Evolutionary conservation across 2,329 filamentous ascomycete genomes (phyloP).

Genomic region (Cordyceps tenuipes): DNA sequence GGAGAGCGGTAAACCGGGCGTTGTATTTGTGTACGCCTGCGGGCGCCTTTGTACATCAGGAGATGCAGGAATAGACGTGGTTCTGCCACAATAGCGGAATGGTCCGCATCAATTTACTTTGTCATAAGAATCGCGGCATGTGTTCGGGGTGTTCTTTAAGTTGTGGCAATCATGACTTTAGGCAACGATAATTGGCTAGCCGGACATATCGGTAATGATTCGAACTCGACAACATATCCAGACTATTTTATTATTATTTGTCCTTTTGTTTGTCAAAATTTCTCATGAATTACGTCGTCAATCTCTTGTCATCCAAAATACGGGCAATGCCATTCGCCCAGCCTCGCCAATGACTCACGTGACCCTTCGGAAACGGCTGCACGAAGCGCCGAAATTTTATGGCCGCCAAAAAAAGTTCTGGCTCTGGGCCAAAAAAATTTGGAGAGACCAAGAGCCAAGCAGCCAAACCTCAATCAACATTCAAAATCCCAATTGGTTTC

Average conservation of each 20-base stretch:
- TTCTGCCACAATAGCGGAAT: constrained; percentile 1
- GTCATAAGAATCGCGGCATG: neutral
- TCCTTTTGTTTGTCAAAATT: neutral
- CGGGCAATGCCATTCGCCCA: constrained; percentile 3
- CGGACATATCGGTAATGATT: too few relatives aligned
- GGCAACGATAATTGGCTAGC: neutral
- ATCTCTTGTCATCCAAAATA: neutral
- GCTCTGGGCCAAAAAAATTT: constrained; percentile 6
- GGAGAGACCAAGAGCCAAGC: neutral
- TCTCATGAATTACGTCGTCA: neutral
- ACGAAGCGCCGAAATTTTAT: constrained; percentile 23
- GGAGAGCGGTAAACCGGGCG: constrained; percentile 20
- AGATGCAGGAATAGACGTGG: constrained; percentile 10
- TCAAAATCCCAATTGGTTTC: constrained; percentile 3
- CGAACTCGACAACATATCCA: too few relatives aligned
- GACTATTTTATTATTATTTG: neutral
- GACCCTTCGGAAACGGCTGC: constrained; percentile 20
- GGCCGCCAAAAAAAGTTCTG: constrained; percentile 12
- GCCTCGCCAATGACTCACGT: neutral
- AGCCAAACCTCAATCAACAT: neutral
- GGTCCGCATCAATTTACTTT: constrained; percentile 10
- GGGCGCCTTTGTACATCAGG: constrained; percentile 34
- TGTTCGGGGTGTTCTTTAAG: too few relatives aligned
- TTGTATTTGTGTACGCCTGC: constrained; percentile 17
- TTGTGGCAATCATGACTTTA: neutral